A percentile compares a stretch with the other conserved stretches of the same genome.
Evolutionary conservation across 345 rosid genomes (phyloP).

Genomic region (Mallotus nudiflorus): DNA sequence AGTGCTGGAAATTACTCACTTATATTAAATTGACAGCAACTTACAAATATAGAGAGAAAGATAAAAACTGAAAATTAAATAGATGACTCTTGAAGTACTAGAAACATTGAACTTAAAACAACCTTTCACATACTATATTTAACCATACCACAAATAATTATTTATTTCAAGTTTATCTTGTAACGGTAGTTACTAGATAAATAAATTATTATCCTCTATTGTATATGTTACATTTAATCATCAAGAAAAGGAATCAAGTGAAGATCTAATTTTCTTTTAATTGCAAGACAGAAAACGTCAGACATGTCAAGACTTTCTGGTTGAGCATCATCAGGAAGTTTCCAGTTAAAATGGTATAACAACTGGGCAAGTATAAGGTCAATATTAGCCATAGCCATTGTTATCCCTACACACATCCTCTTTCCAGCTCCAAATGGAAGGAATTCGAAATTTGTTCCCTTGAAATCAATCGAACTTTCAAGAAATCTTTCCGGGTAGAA

Average conservation of each 20-base stretch:
- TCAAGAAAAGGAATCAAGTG: background rate
- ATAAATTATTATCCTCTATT: too few relatives aligned
- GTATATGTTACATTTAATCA: too few relatives aligned
- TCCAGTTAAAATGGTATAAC: background rate
- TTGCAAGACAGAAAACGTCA: background rate
- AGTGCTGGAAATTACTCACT: too few relatives aligned
- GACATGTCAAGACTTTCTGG: background rate
- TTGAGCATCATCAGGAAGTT: background rate
- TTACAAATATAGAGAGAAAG: too few relatives aligned
- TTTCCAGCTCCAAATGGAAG: slow-evolving; percentile 34
- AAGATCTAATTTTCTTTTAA: background rate
- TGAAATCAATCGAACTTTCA: slow-evolving; percentile 14
- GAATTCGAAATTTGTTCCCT: slow-evolving; percentile 20
- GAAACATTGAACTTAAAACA: too few relatives aligned
- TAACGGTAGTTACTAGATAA: too few relatives aligned
- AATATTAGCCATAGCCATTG: background rate
- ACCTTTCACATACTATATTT: too few relatives aligned
- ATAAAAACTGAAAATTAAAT: too few relatives aligned
- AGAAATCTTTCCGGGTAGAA: slow-evolving; percentile 27
- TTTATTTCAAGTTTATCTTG: too few relatives aligned
- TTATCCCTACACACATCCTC: slow-evolving; percentile 8
- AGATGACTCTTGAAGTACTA: too few relatives aligned
- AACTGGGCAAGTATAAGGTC: background rate
- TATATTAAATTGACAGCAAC: too few relatives aligned
- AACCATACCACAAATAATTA: too few relatives aligned